Evolutionary conservation across 805 yeast species (phyloP).

Genomic region (Cyberlindnera maritima): DNA sequence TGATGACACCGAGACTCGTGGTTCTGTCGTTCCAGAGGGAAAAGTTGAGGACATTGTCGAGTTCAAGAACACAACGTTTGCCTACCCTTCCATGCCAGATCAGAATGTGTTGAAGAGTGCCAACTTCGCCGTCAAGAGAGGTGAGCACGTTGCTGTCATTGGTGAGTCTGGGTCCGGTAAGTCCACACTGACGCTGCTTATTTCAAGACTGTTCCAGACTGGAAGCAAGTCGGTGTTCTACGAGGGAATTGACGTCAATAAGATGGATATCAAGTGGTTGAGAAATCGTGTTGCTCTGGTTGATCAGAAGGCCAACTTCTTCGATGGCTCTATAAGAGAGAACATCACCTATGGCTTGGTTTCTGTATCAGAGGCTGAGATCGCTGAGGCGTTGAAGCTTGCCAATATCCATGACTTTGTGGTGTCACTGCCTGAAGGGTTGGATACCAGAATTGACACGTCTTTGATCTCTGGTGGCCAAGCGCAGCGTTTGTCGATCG

Average conservation of each 20-base stretch:
- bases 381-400: conserved; percentile 38
- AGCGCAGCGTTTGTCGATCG: conserved; percentile 79
- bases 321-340: conserved; percentile 69
- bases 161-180: conserved; percentile 95
- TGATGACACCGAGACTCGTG: conserved; percentile 37
- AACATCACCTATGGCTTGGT: conserved; percentile 63
- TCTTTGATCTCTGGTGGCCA: conserved; percentile 83
- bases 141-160: conserved; percentile 60
- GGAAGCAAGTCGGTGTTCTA: conserved; percentile 39
- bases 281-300: conserved; percentile 64
- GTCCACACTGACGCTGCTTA: conserved; percentile 63
- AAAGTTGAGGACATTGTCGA: conserved; percentile 28
- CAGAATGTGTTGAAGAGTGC: conserved; percentile 40
- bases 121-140: conserved; percentile 39
- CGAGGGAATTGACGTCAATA: conserved; percentile 45
- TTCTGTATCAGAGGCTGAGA: conserved; percentile 33
- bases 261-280: conserved; percentile 44
- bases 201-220: conserved; percentile 51
- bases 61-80: conserved; percentile 47
- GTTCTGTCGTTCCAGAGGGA: conserved; percentile 31
- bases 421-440: conserved; percentile 49
- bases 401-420: conserved; percentile 58
- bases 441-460: conserved; percentile 56
- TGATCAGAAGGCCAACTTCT: conserved; percentile 69
- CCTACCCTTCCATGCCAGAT: conserved; percentile 39